These are phyloP conservation scores for Neophaeococcomyces aloes DNA, from an alignment of 2,329 filamentous ascomycete species.

Conservation along the genomic window DNA sequence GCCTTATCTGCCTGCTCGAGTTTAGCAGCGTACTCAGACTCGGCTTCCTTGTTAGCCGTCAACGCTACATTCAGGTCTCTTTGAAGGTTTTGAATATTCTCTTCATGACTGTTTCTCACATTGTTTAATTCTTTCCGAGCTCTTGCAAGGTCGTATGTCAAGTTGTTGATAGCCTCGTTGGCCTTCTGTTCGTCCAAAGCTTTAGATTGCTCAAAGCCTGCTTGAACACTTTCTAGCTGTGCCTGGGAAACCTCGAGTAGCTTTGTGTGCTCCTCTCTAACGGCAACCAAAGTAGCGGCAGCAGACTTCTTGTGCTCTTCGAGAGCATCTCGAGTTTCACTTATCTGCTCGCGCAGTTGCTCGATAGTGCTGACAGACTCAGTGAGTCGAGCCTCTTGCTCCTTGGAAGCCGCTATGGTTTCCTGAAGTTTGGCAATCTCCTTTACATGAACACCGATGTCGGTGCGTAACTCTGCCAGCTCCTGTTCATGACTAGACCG, in stretches of 20 bases:
- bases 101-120: conserved; percentile 8
- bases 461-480: conserved; percentile 6
- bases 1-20: conserved; percentile 11
- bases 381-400: neutral
- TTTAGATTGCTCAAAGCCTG: neutral
- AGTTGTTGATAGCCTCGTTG: neutral
- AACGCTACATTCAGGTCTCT: conserved; percentile 11
- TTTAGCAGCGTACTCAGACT: conserved; percentile 14
- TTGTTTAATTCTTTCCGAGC: neutral
- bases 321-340: neutral
- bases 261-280: conserved; percentile 16
- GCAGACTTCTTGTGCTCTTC: neutral
- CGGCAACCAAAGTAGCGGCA: neutral
- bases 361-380: neutral
- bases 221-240: neutral
- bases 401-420: neutral
- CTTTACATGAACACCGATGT: neutral
- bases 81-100: conserved; percentile 11
- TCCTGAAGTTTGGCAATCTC: conserved; percentile 9
- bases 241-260: conserved; percentile 12
- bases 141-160: neutral
- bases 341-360: conserved; percentile 1
- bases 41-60: conserved; percentile 12
- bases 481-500: conserved; percentile 9
- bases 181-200: neutral